Base-by-base conservation (phyloP, 2,329 filamentous ascomycete genomes). In the Colletotrichum lentis region DNA sequence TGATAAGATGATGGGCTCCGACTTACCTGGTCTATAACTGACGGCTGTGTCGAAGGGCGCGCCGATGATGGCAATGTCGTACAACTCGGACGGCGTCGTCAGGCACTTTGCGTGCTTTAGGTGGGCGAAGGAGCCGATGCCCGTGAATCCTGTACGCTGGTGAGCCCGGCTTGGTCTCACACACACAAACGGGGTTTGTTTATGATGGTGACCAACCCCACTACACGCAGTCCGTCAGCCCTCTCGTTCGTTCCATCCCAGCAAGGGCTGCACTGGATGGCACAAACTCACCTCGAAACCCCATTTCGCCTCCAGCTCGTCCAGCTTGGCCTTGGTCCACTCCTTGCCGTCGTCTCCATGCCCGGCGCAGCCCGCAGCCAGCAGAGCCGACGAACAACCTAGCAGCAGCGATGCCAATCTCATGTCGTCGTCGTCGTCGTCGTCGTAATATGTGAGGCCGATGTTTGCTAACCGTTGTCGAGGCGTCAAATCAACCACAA, bases 121-220 rank as follows among this genome's bases (percentile, higher is more conserved):
- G 73, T 93, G 91, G 46, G 90, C 91, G 77, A 93, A 94, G 43
- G 89, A 89, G 61, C 89, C 88, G 70, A 96, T 91, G 67, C 92
- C 92, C 35, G 86, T 85, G 77, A 93, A 96, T 1, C 63, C 69
- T 70, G n/a, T 14, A 50, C 24, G 20, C 46, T 31, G 83, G 84
- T 87, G 87, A 85, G 82, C 85, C 52, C 18, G 41, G 46, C 16
- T 5, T n/a, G 49, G 35, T 41, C 22, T 37, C 39, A 16, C 43
- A 46, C 24, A 24, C 14, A 7, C 39, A 16, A 8, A 31, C 27
- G 8, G 22, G 4, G 22, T 14, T 27, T 10, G 14, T 10, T 24
- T 41, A 27, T 31, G 24, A 24, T 64, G 37, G 61, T 68, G 8
- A 71, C 69, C 10, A 43, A 70, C 68, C 64, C 68, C 68, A 70